Evolutionary conservation across 208 protist species (phyloP), one percentile per base, ranked within the genome.

Genomic region (Trypanosoma grayi): DNA sequence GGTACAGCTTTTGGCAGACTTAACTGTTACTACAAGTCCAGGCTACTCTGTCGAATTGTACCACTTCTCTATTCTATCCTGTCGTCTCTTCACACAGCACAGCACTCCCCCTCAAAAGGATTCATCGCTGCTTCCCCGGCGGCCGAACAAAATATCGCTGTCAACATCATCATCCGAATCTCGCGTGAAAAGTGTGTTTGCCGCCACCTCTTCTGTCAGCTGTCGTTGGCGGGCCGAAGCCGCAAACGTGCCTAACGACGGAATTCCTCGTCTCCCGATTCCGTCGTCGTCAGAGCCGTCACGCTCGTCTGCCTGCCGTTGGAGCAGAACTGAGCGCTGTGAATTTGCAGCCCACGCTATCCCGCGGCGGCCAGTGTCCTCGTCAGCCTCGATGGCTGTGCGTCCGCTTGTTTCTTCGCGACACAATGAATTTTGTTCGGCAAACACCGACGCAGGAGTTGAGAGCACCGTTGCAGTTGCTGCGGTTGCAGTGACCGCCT

Each of bases 261-360:
- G 53, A 0, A 44, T 52, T 4, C 24, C 51, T 2, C n/a, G 47
- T 36, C 45, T 45, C n/a, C n/a, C n/a, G n/a, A 41, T 51, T 48
- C 25, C n/a, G n/a, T 24, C 47, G 22, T 20, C 16, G 28, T 41
- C 5, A 18, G 25, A 25, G 14, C 36, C 44, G 27, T 54, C 30
- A 25, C 33, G 31, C 46, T 44, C 41, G 22, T 37, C 55, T 10
- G 25, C 6, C 56, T 78, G 48, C 28, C 64, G 64, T 18, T 79
- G 58, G 13, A 62, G 27, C 14, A 80, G n/a, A 5, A 90, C 73
- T 16, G 55, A 64, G 24, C 72, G 67, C 46, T 80, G 72, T 16
- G 63, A 79, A 24, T 70, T 72, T 14, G 77, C 75, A n/a, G 77
- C 52, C 86, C 86, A 93, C 31, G 33, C 46, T 61, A 93, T 83